These are phyloP conservation scores for Hericium rajendrae DNA, from an alignment of 768 basidiomycete genomes.

Conservation along the genomic window DNA sequence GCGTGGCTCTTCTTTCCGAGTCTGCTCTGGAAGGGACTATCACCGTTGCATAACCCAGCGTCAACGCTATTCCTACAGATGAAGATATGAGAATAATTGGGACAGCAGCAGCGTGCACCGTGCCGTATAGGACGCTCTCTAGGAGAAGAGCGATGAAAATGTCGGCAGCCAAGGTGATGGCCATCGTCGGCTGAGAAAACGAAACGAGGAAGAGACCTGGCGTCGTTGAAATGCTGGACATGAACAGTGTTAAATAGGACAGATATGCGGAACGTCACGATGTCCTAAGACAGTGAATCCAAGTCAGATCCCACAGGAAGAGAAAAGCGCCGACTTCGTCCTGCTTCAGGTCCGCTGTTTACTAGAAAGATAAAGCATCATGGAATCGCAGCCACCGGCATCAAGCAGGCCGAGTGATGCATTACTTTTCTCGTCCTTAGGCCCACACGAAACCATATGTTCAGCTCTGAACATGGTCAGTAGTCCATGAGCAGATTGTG, in stretches of 20 bases:
- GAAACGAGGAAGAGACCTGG: background rate
- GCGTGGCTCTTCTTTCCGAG: background rate
- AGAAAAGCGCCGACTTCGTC: too few relatives aligned
- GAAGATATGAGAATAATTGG: background rate
- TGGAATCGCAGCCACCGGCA: too few relatives aligned
- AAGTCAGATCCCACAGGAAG: background rate
- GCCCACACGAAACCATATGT: too few relatives aligned
- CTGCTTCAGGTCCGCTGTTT: too few relatives aligned
- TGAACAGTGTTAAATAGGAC: background rate
- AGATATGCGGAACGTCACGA: background rate
- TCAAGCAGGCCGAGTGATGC: too few relatives aligned
- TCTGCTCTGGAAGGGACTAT: background rate
- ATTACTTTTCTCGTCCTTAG: too few relatives aligned
- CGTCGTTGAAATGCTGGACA: background rate
- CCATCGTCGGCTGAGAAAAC: background rate
- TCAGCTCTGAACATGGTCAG: too few relatives aligned
- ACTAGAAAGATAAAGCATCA: too few relatives aligned
- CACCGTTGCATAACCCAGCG: background rate
- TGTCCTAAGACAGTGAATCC: background rate
- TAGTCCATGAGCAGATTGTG: too few relatives aligned
- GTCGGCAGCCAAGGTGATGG: background rate
- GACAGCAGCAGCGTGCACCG: background rate
- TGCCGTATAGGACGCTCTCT: background rate
- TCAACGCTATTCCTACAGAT: background rate
- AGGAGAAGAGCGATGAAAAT: background rate